Evolutionary conservation across 2,329 filamentous ascomycete species (phyloP), one percentile per base, ranked within the genome.

Genomic region (Trematosphaeria pertusa): DNA sequence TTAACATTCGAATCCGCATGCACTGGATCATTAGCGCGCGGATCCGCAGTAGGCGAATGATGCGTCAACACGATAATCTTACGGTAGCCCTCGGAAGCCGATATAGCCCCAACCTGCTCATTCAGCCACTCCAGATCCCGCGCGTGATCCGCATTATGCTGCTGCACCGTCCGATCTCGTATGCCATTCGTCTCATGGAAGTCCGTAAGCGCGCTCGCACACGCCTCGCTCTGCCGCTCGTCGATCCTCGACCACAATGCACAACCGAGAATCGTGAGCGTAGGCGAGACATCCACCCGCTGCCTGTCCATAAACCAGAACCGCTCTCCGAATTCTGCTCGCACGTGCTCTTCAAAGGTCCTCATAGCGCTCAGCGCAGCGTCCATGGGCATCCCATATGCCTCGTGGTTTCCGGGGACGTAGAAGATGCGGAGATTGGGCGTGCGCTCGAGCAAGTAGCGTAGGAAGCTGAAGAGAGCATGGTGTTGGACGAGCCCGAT

Each of bases 51-150:
- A 0, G 76, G 77, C 40, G 71, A 73, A 57, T 72, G 73, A 51
- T 81, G 78, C 3, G 77, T 73, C 8, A 78, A 54, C 11, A 80
- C 61, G 2, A 75, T 33, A 12, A 78, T 60, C 8, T 57, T 52
- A 4, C 40, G 52, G 5, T 65, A 48, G 1, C 59, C 46, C 6
- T 48, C 45, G 4, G 63, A 37, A n/a, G n/a, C n/a, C n/a, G n/a
- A n/a, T 4, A 74, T 47, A 2, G 54, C 36, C 0, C 48, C 39
- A 12, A 75, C 67, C 41, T 73, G 49, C 0, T 37, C 47, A 51
- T 79, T 78, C 9, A 80, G 63, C 77, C 77, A 80, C 0, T 53
- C 52, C 0, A 80, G 37, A 42, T 80, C 78, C 2, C 61, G 52
- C 8, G 39, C 28, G 46, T 79, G 75, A 6, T 67, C 64, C 3